A percentile compares a stretch with the other conserved stretches of the same genome.
phyloP scores from a whole-genome alignment of 2,329 filamentous ascomycete genomes.

The Fonsecaea pedrosoi region DNA sequence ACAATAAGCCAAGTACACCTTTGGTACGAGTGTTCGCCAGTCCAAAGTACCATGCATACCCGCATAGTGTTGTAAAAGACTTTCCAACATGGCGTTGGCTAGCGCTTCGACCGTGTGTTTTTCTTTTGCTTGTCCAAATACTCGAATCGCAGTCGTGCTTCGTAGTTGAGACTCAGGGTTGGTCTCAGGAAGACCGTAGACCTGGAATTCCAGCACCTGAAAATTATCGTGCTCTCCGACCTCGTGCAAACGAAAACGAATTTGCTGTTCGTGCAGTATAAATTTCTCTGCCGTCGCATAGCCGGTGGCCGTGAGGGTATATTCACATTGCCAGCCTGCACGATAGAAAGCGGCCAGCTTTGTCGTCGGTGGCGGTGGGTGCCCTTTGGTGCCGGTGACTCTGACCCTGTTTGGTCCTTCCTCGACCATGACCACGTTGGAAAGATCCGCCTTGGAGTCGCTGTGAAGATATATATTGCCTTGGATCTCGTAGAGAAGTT shows the following conservation, averaged over 20 bases:
- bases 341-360: slow-evolving; percentile 50
- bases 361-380: slow-evolving; percentile 52
- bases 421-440: slow-evolving; percentile 52
- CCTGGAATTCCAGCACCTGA: slow-evolving; percentile 60
- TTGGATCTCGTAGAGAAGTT: slow-evolving; percentile 44
- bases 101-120: no score
- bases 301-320: slow-evolving; percentile 26
- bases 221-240: slow-evolving; percentile 47
- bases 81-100: no score
- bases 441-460: slow-evolving; percentile 42
- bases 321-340: slow-evolving; percentile 50
- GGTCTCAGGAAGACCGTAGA: slow-evolving; percentile 44
- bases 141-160: slow-evolving; percentile 54
- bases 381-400: slow-evolving; percentile 50
- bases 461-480: slow-evolving; percentile 35
- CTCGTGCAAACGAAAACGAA: slow-evolving; percentile 48
- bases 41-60: background rate
- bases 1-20: slow-evolving; percentile 51
- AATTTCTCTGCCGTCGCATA: slow-evolving; percentile 53
- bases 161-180: slow-evolving; percentile 50
- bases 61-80: background rate
- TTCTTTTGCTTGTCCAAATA: background rate
- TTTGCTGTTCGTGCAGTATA: slow-evolving; percentile 57
- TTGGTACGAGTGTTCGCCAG: slow-evolving; percentile 49
- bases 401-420: background rate